These are phyloP conservation scores for Bryum argenteum DNA, from an alignment of 225 moss, liverwort and hornwort species.

Conservation along the genomic window DNA sequence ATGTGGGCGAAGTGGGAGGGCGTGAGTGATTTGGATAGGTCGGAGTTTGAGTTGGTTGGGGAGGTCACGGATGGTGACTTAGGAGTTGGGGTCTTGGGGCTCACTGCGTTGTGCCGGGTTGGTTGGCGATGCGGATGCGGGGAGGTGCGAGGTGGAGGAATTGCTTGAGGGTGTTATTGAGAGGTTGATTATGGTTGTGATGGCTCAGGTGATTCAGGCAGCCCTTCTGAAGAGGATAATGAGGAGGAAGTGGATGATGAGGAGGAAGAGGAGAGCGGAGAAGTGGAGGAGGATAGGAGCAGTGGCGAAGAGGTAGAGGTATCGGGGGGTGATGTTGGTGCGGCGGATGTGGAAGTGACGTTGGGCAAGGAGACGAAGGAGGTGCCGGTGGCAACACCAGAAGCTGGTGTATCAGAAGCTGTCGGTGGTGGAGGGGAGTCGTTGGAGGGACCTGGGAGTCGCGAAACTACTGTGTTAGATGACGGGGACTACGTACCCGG, in stretches of 20 bases:
- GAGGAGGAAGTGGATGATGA: conserved; percentile 31
- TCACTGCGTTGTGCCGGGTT: too few species aligned
- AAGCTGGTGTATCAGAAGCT: not conserved
- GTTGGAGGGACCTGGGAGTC: conserved; percentile 15
- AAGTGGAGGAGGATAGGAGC: conserved; percentile 27
- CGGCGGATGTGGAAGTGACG: not conserved
- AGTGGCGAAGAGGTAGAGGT: conserved; percentile 30
- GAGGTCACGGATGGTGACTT: too few species aligned
- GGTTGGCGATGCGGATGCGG: too few species aligned
- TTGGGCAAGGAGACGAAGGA: conserved; percentile 3
- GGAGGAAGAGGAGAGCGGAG: conserved; percentile 36
- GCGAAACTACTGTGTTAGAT: conserved; percentile 60
- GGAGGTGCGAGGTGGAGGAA: not conserved
- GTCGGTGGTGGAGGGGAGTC: not conserved
- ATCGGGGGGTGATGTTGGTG: conserved; percentile 10
- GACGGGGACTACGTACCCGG: conserved; percentile 82
- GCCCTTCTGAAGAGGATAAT: conserved; percentile 22
- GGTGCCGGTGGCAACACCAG: not conserved
- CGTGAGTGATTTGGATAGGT: too few species aligned
- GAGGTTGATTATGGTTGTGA: not conserved
- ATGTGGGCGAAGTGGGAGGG: too few species aligned
- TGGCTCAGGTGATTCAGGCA: conserved; percentile 38
- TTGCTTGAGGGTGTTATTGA: not conserved
- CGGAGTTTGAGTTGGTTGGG: too few species aligned
- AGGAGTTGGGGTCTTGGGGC: too few species aligned